Evolutionary conservation across 2,329 filamentous ascomycete species (phyloP).

Genomic region (Cladosporium colombiae): DNA sequence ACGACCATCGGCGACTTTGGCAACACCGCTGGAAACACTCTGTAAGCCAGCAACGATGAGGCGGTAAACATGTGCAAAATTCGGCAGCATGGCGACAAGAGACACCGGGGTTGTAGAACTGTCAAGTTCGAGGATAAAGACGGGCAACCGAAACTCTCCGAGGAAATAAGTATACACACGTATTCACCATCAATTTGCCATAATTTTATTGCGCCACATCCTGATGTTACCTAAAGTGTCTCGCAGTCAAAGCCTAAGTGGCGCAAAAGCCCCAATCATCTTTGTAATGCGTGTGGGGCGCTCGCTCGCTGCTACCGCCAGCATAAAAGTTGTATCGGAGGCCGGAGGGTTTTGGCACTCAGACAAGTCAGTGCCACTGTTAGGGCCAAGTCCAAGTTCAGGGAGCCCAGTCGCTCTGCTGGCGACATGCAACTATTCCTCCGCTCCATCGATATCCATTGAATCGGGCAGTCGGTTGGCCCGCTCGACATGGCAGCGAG

Average conservation of each 20-base stretch:
- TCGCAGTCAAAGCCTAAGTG: not conserved
- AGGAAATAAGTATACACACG: not conserved
- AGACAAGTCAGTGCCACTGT: not conserved
- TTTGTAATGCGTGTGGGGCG: not conserved
- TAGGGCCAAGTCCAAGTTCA: not conserved
- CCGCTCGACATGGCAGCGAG: not conserved
- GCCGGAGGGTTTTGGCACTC: not conserved
- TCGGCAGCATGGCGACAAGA: not conserved
- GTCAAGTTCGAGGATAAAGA: not conserved
- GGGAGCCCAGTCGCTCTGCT: not conserved
- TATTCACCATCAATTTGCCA: no score
- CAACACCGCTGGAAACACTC: constrained; percentile 4
- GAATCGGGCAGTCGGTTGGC: not conserved
- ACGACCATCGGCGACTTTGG: not conserved
- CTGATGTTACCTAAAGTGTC: not conserved
- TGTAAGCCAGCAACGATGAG: not conserved
- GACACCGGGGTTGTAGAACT: not conserved
- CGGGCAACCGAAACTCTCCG: not conserved
- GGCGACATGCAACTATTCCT: not conserved
- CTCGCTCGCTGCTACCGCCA: not conserved
- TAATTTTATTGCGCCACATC: not conserved
- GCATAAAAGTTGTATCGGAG: not conserved
- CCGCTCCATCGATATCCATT: not conserved
- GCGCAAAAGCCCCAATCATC: not conserved
- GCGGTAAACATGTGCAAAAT: not conserved